These are phyloP conservation scores for Suillus luteus DNA, from an alignment of 768 basidiomycete species.

Conservation along the genomic window DNA sequence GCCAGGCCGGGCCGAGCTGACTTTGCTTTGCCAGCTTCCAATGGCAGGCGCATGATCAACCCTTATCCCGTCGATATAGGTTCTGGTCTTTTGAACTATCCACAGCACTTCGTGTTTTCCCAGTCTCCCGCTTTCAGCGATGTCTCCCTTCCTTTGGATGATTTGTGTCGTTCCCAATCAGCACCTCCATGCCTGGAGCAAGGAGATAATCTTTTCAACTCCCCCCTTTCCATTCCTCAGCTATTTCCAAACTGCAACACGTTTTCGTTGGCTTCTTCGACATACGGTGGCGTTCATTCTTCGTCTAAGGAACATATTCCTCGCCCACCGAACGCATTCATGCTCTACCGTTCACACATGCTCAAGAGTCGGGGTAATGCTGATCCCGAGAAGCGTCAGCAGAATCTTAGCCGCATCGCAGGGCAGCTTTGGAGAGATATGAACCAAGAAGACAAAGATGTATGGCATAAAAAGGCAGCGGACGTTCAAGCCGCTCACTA, in stretches of 20 bases:
- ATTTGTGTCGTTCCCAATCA: conserved; percentile 15
- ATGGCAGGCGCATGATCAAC: background rate
- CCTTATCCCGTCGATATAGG: background rate
- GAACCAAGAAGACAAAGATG: conserved; percentile 31
- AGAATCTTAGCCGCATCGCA: conserved; percentile 54
- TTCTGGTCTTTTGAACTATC: background rate
- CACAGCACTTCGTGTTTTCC: background rate
- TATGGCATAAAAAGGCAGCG: conserved; percentile 39
- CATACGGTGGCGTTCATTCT: background rate
- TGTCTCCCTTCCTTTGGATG: background rate
- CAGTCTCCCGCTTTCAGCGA: conserved; percentile 8
- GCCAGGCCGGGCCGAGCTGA: background rate
- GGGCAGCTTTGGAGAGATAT: conserved; percentile 56
- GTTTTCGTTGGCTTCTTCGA: background rate
- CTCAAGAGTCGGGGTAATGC: conserved; percentile 46
- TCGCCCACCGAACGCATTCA: conserved; percentile 59
- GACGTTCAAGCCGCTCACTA: conserved; percentile 29
- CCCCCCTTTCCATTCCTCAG: conserved; percentile 5
- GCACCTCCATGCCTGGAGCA: conserved; percentile 15
- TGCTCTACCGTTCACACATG: conserved; percentile 56
- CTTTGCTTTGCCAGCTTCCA: background rate
- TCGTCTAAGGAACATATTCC: conserved; percentile 36
- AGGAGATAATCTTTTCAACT: background rate
- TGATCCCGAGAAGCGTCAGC: conserved; percentile 52
- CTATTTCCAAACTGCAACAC: background rate